These are phyloP conservation scores for Fusarium sp. DNA, from an alignment of 2,329 filamentous ascomycete genomes.

Conservation along the genomic window DNA sequence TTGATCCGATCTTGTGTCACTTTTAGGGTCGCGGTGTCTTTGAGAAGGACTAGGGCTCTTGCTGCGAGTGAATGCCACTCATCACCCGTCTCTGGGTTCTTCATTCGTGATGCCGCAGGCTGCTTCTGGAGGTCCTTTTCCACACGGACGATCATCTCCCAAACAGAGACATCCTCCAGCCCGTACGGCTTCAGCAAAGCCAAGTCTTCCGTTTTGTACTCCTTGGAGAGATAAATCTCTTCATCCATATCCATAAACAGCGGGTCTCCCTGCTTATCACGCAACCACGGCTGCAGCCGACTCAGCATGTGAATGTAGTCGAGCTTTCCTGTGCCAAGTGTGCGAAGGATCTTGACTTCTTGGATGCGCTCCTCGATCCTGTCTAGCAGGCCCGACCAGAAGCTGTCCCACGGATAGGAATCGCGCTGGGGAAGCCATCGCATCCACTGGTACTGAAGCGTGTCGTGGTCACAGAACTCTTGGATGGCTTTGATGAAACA, in stretches of 20 bases:
- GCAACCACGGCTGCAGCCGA: slow-evolving; percentile 12
- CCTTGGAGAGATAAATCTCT: slow-evolving; percentile 35
- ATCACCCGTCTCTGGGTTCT: not conserved
- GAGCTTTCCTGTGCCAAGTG: slow-evolving; percentile 5
- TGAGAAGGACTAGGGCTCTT: slow-evolving; percentile 8
- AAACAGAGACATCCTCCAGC: not conserved
- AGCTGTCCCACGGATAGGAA: slow-evolving; percentile 38
- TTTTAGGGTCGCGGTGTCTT: not conserved
- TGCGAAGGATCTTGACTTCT: slow-evolving; percentile 13
- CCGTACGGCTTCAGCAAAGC: slow-evolving; percentile 16
- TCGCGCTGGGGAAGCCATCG: slow-evolving; percentile 54
- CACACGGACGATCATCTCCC: slow-evolving; percentile 11
- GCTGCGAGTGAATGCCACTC: slow-evolving; percentile 37
- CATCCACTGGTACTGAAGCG: slow-evolving; percentile 59
- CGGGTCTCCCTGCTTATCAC: slow-evolving; percentile 26
- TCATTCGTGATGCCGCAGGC: slow-evolving; percentile 21
- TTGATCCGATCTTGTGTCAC: not conserved
- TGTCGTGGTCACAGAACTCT: slow-evolving; percentile 53
- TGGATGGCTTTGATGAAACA: slow-evolving; percentile 54
- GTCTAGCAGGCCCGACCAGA: slow-evolving; percentile 44
- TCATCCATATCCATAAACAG: slow-evolving; percentile 27
- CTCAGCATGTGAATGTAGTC: slow-evolving; percentile 15
- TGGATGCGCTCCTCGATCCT: slow-evolving; percentile 38
- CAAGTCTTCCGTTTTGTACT: slow-evolving; percentile 20
- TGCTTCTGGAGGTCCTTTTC: slow-evolving; percentile 11